A percentile compares a stretch with the other conserved stretches of the same genome.
These are phyloP conservation scores for Encephalitozoon romaleae DNA, from an alignment of 371 early-diverging fungal species.

Conservation along the genomic window DNA sequence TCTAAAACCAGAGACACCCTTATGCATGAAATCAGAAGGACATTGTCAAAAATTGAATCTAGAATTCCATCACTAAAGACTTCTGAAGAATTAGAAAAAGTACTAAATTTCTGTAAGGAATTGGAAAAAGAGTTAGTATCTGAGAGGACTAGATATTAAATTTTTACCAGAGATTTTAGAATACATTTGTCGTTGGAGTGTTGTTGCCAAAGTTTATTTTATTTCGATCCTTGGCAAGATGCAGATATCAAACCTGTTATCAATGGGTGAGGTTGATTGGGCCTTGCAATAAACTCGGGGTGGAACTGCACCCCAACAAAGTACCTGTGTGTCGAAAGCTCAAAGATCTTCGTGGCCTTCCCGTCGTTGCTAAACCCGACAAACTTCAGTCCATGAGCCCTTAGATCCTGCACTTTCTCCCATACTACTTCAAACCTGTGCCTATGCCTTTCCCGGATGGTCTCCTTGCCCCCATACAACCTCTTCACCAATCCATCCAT, in stretches of 20 bases:
- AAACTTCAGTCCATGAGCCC: slow-evolving; percentile 74
- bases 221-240: slow-evolving; percentile 56
- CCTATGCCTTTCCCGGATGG: slow-evolving; percentile 83
- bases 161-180: not conserved
- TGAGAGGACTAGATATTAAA: not conserved
- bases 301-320: slow-evolving; percentile 94
- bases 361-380: slow-evolving; percentile 82
- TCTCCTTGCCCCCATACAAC: slow-evolving; percentile 66
- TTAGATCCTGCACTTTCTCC: slow-evolving; percentile 67
- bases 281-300: slow-evolving; percentile 91
- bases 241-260: slow-evolving; percentile 83
- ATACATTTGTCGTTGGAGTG: not conserved
- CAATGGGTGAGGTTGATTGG: slow-evolving; percentile 76
- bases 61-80: not conserved
- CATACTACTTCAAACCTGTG: slow-evolving; percentile 97
- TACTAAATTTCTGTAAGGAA: not conserved
- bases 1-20: not conserved
- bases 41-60: not conserved
- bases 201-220: not conserved
- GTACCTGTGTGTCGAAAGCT: slow-evolving; percentile 75
- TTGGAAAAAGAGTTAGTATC: not conserved
- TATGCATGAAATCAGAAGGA: not conserved
- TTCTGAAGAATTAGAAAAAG: not conserved
- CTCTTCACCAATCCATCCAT: slow-evolving; percentile 56
- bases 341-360: slow-evolving; percentile 88